These are phyloP conservation scores for Exserohilum turcica DNA, from an alignment of 2,329 filamentous ascomycete species.

Conservation along the genomic window DNA sequence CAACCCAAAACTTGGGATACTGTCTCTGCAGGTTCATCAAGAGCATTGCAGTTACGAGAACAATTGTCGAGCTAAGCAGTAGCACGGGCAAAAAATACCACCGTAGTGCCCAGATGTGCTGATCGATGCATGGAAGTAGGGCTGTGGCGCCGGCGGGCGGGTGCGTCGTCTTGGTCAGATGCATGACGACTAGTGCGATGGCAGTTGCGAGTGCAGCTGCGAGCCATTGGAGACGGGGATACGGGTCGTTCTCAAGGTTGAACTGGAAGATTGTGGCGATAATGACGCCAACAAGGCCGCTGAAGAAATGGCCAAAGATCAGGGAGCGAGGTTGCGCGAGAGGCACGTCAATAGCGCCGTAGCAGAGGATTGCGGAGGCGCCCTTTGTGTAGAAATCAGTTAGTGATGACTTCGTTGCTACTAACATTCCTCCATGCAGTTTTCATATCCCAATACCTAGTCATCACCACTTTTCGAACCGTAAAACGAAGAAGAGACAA, in stretches of 20 bases:
- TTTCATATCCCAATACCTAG: too few species aligned
- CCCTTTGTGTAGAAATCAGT: slow-evolving; percentile 36
- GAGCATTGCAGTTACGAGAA: slow-evolving; percentile 49
- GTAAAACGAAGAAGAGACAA: neutral
- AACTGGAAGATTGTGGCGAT: slow-evolving; percentile 53
- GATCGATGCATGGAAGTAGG: slow-evolving; percentile 49
- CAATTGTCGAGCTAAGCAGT: slow-evolving; percentile 48
- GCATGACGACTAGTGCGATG: slow-evolving; percentile 53
- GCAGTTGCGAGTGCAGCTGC: slow-evolving; percentile 51
- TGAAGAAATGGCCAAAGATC: slow-evolving; percentile 53
- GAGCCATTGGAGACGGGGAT: slow-evolving; percentile 49
- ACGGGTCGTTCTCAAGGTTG: slow-evolving; percentile 33
- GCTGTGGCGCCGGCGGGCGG: slow-evolving; percentile 56
- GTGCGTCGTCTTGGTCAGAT: slow-evolving; percentile 54
- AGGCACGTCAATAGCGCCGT: slow-evolving; percentile 53
- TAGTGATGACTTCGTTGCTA: neutral
- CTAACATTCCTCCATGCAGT: neutral
- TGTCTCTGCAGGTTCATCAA: slow-evolving; percentile 54
- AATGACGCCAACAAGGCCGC: slow-evolving; percentile 51
- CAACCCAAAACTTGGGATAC: slow-evolving; percentile 56
- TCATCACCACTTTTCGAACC: neutral
- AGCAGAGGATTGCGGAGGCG: slow-evolving; percentile 54
- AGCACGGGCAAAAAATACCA: slow-evolving; percentile 53
- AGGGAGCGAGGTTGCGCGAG: slow-evolving; percentile 54
- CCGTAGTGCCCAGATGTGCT: slow-evolving; percentile 46